phyloP scores from a whole-genome alignment of 73 alveolate species.

The Paramecium caudatum region DNA sequence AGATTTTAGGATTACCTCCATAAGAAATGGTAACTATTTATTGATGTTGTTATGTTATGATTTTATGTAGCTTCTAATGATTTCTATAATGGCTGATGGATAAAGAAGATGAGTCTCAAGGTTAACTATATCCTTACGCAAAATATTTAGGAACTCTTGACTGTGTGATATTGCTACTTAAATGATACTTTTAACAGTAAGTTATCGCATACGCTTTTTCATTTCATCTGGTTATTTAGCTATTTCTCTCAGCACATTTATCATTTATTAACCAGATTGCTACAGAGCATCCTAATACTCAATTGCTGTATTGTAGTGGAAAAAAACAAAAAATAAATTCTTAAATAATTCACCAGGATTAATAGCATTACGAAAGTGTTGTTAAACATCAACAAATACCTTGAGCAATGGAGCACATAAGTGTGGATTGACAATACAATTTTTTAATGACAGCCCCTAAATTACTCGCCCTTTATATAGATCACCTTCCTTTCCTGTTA shows the following conservation, averaged over 20 bases:
- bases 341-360: constrained; percentile 49
- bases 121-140: constrained; percentile 63
- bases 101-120: constrained; percentile 70
- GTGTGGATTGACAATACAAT: constrained; percentile 53
- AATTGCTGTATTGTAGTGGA: constrained; percentile 65
- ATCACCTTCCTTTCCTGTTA: constrained; percentile 15
- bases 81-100: constrained; percentile 73
- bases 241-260: constrained; percentile 30
- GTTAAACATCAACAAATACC: constrained; percentile 50
- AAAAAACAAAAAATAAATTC: constrained; percentile 57
- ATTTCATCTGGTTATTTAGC: constrained; percentile 62
- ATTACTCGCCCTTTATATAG: neutral
- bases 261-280: constrained; percentile 40
- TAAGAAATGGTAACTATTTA: constrained; percentile 65
- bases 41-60: constrained; percentile 11
- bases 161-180: constrained; percentile 47
- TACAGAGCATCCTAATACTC: constrained; percentile 50
- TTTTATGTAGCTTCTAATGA: constrained; percentile 71
- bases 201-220: constrained; percentile 71
- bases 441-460: neutral
- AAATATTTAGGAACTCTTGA: constrained; percentile 38
- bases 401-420: constrained; percentile 60
- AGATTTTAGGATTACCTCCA: constrained; percentile 65
- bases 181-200: constrained; percentile 65
- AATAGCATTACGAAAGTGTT: neutral